phyloP scores from a whole-genome alignment of 441 rosid genomes.

The Corymbia citriodora region DNA sequence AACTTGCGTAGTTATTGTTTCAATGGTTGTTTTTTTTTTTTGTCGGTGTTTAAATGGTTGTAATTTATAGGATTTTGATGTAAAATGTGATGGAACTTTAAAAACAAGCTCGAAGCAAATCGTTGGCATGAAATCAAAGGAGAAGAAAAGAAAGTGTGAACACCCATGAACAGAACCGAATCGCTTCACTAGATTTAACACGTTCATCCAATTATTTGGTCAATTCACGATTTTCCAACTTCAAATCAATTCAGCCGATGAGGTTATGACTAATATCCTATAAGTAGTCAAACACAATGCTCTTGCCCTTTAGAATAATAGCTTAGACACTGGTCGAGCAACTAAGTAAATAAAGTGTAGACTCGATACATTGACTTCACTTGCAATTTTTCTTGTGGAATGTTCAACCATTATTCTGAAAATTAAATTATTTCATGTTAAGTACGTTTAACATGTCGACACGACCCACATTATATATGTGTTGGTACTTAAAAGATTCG shows the following conservation, averaged over 20 bases:
- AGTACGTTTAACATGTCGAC: not conserved
- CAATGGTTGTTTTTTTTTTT: not conserved
- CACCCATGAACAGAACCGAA: not conserved
- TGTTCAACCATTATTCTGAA: not conserved
- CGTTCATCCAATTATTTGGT: rapidly evolving
- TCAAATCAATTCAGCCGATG: not conserved
- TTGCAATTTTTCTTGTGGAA: not conserved
- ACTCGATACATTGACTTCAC: not conserved
- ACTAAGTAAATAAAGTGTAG: not conserved
- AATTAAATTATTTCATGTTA: not conserved
- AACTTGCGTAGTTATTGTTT: not conserved
- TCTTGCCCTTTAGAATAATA: not conserved
- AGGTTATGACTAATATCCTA: not conserved
- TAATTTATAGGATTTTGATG: not conserved
- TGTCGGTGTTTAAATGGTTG: not conserved
- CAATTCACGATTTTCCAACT: not conserved
- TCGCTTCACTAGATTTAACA: not conserved
- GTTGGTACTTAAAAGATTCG: not conserved
- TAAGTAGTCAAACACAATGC: not conserved
- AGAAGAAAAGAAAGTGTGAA: not conserved
- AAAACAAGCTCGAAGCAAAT: not conserved
- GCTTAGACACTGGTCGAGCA: not conserved
- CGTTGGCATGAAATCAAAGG: not conserved
- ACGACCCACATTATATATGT: rapidly evolving
- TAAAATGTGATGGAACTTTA: not conserved